Evolutionary conservation across 2,329 filamentous ascomycete genomes (phyloP), one percentile per base, ranked within the genome.

Genomic region (Pseudomassariella vexata): DNA sequence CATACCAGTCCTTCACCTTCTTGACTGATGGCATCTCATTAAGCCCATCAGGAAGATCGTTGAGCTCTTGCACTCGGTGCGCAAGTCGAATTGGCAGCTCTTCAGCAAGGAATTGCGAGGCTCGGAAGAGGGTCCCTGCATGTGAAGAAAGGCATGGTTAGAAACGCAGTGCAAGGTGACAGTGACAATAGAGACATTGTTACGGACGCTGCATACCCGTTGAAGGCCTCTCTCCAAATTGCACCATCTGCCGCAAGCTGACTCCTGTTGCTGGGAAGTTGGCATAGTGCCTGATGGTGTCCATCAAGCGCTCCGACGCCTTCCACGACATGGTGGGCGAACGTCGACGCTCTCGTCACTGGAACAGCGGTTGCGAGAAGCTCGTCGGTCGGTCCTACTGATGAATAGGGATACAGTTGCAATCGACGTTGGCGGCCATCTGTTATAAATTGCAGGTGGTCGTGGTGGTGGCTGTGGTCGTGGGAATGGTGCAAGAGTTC

Each of bases 21-120:
- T 82, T 81, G 46, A 98, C 95, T 9, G 92, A 96, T 23, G 89
- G 86, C 92, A 98, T 96, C 47, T 96, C 89, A 57, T 87, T 95
- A 40, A 98, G 76, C 35, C 92, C 92, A 73, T 98, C 92, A 21
- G 92, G 92, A 3, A 98, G 70, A 52, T 87, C 85, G 40, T 84
- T 80, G 36, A 98, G 77, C 66, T 98, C 92, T 62, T 95, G 85
- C 38, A 98, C 92, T 43, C 92, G 85, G 64, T 98, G 92, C 49
- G 92, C 92, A 40, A 98, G 73, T 32, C 92, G 85, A 52, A 98
- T 98, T 46, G 92, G 92, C 16, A 98, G 79, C 68, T 98, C 92
- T 68, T 98, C 92, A 51, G 90, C 92, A 37, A 98, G 80, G 63
- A 98, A 98, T 66, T 96, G 92, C 17, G 92, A 96, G 32, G 92